These are phyloP conservation scores for Vaccinium myrtillus DNA, from an alignment of 148 eudicot species.

Conservation along the genomic window DNA sequence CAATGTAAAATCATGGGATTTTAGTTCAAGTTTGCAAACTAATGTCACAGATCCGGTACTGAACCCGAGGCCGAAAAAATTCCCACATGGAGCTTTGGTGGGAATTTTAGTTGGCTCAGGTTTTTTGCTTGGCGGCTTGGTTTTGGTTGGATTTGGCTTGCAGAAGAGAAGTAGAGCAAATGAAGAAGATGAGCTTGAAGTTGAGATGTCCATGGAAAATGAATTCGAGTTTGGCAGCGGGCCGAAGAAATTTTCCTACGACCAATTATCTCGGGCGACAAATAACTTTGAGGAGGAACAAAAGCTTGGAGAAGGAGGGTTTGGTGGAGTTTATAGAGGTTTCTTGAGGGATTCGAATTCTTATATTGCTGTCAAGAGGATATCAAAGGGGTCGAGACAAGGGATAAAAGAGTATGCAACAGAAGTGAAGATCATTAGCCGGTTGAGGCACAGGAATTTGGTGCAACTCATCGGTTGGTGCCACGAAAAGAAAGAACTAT, in stretches of 20 bases:
- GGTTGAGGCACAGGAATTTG: conserved; percentile 41
- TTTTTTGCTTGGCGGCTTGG: background rate
- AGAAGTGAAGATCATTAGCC: conserved; percentile 40
- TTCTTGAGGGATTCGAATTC: background rate
- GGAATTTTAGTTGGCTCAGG: conserved; percentile 13
- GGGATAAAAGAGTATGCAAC: conserved; percentile 40
- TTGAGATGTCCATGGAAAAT: background rate
- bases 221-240: conserved; percentile 25
- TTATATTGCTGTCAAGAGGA: conserved; percentile 37
- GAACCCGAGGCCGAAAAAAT: background rate
- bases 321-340: background rate
- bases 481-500: conserved; percentile 23
- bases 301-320: background rate
- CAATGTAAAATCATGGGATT: conserved; percentile 29
- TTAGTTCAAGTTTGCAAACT: conserved; percentile 17
- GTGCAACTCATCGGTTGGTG: conserved; percentile 40
- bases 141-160: background rate
- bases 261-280: background rate
- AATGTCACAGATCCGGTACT: too few species aligned
- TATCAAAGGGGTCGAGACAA: conserved; percentile 34
- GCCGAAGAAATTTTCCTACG: conserved; percentile 35
- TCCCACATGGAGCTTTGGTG: background rate
- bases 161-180: background rate
- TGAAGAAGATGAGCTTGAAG: background rate
- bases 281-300: background rate